Evolutionary conservation across 2,329 filamentous ascomycete species (phyloP).

Genomic region (Torrubiellomyces zombiae): DNA sequence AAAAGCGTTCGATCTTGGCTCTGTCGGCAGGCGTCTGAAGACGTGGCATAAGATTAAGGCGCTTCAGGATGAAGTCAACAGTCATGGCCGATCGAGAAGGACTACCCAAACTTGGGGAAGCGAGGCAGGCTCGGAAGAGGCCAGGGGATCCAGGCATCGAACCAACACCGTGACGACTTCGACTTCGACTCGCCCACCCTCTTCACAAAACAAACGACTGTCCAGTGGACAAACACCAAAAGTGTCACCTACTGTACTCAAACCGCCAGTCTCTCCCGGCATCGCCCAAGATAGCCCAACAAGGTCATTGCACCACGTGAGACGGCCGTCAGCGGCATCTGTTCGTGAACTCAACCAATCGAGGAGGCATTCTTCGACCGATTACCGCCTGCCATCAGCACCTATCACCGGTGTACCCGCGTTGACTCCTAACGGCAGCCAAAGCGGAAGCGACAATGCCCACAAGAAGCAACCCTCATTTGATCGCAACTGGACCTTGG

Average conservation of each 20-base stretch:
- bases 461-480: slow-evolving; percentile 55
- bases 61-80: slow-evolving; percentile 72
- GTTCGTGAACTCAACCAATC: slow-evolving; percentile 71
- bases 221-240: slow-evolving; percentile 34
- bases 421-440: slow-evolving; percentile 24
- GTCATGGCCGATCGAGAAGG: slow-evolving; percentile 27
- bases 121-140: slow-evolving; percentile 40
- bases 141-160: slow-evolving; percentile 32
- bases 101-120: slow-evolving; percentile 41
- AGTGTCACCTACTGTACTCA: slow-evolving; percentile 25
- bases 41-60: slow-evolving; percentile 95
- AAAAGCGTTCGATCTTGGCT: slow-evolving; percentile 86
- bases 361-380: slow-evolving; percentile 74
- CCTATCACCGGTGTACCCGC: slow-evolving; percentile 18
- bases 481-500: slow-evolving; percentile 53
- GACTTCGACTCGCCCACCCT: slow-evolving; percentile 27
- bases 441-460: slow-evolving; percentile 20
- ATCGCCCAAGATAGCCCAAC: slow-evolving; percentile 27
- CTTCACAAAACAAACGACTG: slow-evolving; percentile 28
- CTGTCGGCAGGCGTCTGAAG: slow-evolving; percentile 75
- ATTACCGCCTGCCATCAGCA: slow-evolving; percentile 33
- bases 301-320: slow-evolving; percentile 30
- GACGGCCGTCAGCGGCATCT: slow-evolving; percentile 63
- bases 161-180: slow-evolving; percentile 39
- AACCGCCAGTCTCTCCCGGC: slow-evolving; percentile 22